Conservation (phyloP, 2,329 filamentous ascomycete species). For the Penicillium olsonii region DNA sequence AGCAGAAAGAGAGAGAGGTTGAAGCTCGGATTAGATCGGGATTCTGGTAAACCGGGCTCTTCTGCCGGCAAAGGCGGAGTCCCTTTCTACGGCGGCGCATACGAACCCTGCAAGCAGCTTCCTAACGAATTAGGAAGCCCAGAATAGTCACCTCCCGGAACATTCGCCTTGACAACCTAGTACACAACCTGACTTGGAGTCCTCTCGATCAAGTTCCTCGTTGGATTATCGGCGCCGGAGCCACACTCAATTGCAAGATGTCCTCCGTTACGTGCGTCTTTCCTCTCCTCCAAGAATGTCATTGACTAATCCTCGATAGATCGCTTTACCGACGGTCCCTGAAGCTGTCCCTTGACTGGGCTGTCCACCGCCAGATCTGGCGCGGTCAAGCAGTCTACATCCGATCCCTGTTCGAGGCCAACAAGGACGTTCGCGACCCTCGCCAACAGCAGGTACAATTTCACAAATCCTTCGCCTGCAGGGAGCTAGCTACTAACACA, state of each 20-base stretch:
- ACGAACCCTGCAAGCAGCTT: conserved; percentile 27
- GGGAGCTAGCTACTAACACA: conserved; percentile 2
- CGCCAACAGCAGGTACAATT: conserved; percentile 76
- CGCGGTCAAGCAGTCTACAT: conserved; percentile 96
- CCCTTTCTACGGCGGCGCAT: conserved; percentile 17
- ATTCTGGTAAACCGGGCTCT: conserved; percentile 5
- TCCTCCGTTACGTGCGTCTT: conserved; percentile 41
- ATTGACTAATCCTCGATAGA: conserved; percentile 45
- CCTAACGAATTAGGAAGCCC: conserved; percentile 24
- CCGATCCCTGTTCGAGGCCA: conserved; percentile 90
- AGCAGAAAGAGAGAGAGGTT: neutral
- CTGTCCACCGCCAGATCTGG: conserved; percentile 90
- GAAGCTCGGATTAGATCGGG: conserved; percentile 15
- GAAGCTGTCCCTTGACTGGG: conserved; percentile 94
- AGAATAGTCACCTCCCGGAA: conserved; percentile 26
- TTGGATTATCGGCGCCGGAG: neutral
- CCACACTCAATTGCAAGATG: conserved; percentile 29
- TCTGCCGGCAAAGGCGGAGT: conserved; percentile 11
- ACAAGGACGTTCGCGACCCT: conserved; percentile 79
- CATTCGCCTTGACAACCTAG: neutral
- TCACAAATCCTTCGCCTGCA: neutral
- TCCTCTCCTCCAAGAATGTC: no score
- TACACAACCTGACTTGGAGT: no score
- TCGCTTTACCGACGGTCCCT: conserved; percentile 86
- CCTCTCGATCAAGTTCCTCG: no score